Conservation (phyloP, 2,329 filamentous ascomycete species). For the Diaporthe helianthi region DNA sequence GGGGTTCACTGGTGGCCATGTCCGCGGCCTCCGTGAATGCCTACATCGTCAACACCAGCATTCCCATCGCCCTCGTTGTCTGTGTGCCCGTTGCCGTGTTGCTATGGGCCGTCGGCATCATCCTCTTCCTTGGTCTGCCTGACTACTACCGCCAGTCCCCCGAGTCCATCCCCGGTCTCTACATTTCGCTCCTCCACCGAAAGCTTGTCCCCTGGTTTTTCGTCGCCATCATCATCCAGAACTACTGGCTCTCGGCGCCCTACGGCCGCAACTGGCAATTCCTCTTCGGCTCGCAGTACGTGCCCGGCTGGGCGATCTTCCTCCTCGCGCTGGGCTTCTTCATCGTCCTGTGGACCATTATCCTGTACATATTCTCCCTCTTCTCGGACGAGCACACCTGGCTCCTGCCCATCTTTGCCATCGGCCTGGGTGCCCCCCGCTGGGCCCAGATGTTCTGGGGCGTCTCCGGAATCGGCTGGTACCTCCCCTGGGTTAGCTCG, state of each 20-base stretch:
- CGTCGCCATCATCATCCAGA: slow-evolving; percentile 68
- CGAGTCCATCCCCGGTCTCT: slow-evolving; percentile 70
- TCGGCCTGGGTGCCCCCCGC: slow-evolving; percentile 69
- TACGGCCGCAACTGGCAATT: slow-evolving; percentile 73
- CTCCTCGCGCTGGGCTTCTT: slow-evolving; percentile 64
- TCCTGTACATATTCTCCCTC: slow-evolving; percentile 59
- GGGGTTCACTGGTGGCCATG: slow-evolving; percentile 64
- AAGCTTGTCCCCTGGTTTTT: slow-evolving; percentile 76
- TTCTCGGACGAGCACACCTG: slow-evolving; percentile 69
- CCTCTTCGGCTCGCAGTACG: slow-evolving; percentile 65
- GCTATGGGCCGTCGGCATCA: slow-evolving; percentile 61
- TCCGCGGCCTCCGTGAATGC: slow-evolving; percentile 50
- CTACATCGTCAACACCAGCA: slow-evolving; percentile 44
- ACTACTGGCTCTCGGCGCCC: slow-evolving; percentile 70
- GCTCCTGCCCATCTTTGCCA: slow-evolving; percentile 72
- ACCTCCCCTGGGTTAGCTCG: slow-evolving; percentile 67
- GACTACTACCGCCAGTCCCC: slow-evolving; percentile 71
- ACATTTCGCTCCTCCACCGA: slow-evolving; percentile 65
- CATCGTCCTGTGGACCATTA: slow-evolving; percentile 59
- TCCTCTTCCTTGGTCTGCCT: slow-evolving; percentile 68
- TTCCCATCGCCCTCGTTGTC: slow-evolving; percentile 51
- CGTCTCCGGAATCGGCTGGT: slow-evolving; percentile 65
- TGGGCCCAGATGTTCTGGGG: slow-evolving; percentile 75
- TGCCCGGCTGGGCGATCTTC: slow-evolving; percentile 62
- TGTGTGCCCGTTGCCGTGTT: slow-evolving; percentile 64